phyloP scores from a whole-genome alignment of 129 eudicot genomes.

The Smallanthus sonchifolius region DNA sequence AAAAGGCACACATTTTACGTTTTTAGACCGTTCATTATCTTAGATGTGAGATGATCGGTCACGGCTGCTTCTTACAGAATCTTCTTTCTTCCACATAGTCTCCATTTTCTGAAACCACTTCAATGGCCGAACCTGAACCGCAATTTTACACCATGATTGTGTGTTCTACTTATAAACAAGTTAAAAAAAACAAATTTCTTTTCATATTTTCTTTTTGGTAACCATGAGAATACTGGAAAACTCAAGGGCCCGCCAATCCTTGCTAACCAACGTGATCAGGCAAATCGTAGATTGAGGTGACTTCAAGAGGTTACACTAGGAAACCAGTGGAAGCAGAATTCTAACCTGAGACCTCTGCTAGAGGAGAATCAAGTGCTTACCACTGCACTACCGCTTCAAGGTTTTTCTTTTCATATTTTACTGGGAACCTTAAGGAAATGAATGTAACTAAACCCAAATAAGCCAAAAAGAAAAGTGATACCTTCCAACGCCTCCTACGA shows the following conservation, averaged over 20 bases:
- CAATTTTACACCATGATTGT: slow-evolving; percentile 17
- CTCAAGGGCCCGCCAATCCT: too few species aligned
- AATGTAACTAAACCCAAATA: neutral
- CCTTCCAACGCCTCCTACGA: slow-evolving; percentile 79
- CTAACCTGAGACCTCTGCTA: too few species aligned
- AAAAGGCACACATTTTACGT: neutral
- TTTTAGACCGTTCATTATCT: slow-evolving; percentile 8
- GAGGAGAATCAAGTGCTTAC: too few species aligned
- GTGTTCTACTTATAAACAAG: neutral
- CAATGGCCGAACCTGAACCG: slow-evolving; percentile 54
- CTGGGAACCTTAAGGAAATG: neutral
- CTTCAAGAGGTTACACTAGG: too few species aligned
- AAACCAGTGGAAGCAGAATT: too few species aligned
- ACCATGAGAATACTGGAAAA: too few species aligned
- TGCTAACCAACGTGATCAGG: too few species aligned
- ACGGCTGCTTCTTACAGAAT: slow-evolving; percentile 50
- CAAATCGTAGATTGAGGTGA: too few species aligned
- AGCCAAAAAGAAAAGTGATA: slow-evolving; percentile 16
- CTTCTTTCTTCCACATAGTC: slow-evolving; percentile 61
- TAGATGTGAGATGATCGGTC: slow-evolving; percentile 43
- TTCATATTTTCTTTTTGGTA: too few species aligned
- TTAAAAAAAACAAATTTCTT: neutral
- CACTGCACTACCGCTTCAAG: too few species aligned
- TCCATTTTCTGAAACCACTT: slow-evolving; percentile 64
- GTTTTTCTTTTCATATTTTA: neutral